These are phyloP conservation scores for Metarhizium rileyi DNA, from an alignment of 2,329 filamentous ascomycete species.

Conservation along the genomic window DNA sequence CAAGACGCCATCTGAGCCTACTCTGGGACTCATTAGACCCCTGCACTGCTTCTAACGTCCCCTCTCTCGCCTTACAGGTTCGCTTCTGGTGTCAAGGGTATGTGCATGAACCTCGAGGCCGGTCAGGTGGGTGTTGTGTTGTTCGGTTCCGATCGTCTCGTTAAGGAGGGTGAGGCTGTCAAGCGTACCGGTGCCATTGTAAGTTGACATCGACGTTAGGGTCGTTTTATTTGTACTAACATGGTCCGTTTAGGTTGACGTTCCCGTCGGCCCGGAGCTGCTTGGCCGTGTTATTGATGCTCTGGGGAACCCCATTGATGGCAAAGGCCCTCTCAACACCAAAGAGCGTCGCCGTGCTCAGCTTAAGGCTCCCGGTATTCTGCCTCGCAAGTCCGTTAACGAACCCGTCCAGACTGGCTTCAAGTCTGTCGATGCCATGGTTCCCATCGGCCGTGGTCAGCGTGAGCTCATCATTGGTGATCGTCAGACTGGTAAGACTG, in stretches of 20 bases:
- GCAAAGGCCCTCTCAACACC: conserved; percentile 94
- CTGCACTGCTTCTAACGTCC: conserved; percentile 11
- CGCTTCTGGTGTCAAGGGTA: conserved; percentile 98
- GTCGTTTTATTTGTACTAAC: conserved; percentile 14
- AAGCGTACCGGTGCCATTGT: conserved; percentile 99
- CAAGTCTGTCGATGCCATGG: conserved; percentile 99
- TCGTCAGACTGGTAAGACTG: conserved; percentile 99
- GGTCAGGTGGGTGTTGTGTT: conserved; percentile 99
- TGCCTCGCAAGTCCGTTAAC: conserved; percentile 94
- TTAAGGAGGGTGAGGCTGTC: conserved; percentile 98
- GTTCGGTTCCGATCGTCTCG: conserved; percentile 99
- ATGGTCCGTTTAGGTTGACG: conserved; percentile 63
- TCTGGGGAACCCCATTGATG: conserved; percentile 98
- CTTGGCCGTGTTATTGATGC: conserved; percentile 98
- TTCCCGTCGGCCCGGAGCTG: conserved; percentile 85
- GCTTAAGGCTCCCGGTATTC: conserved; percentile 97
- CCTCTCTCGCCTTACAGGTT: conserved; percentile 54
- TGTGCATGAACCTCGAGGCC: conserved; percentile 99
- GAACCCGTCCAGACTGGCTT: conserved; percentile 98
- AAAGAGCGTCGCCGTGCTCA: conserved; percentile 90
- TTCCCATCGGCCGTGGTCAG: conserved; percentile 98
- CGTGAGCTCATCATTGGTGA: conserved; percentile 99
- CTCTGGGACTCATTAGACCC: background rate
- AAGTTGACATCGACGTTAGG: conserved; percentile 28
- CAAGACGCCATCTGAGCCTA: background rate